phyloP scores from a whole-genome alignment of 257 asterid species.

The Forsythia viridissima region DNA sequence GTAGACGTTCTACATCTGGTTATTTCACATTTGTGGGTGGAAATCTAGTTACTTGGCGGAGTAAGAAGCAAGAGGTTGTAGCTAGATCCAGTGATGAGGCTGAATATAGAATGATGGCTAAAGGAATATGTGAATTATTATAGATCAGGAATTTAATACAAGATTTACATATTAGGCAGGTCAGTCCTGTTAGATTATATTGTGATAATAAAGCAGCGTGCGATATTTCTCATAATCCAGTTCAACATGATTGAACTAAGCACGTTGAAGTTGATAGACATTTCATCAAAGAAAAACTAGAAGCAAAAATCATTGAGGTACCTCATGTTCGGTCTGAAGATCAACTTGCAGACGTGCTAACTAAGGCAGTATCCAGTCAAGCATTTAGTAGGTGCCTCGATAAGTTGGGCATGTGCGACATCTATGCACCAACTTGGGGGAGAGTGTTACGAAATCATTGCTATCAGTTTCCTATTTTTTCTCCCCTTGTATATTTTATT shows the following conservation, averaged over 20 bases:
- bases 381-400: not conserved
- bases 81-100: conserved; percentile 1
- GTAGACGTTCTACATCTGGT: not conserved
- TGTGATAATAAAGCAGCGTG: not conserved
- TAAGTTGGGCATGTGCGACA: not conserved
- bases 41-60: no score
- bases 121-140: not conserved
- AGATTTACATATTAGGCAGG: not conserved
- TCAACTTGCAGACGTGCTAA: not conserved
- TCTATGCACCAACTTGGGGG: not conserved
- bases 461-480: no score
- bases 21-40: not conserved
- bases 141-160: not conserved
- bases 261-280: not conserved
- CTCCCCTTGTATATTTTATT: no score
- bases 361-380: not conserved
- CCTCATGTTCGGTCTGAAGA: not conserved
- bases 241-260: not conserved
- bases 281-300: conserved; percentile 2
- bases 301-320: not conserved
- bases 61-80: not conserved
- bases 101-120: not conserved
- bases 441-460: not conserved
- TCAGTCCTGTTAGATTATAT: not conserved
- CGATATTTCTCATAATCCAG: not conserved